Percentiles rank a stretch among this genome's conserved stretches.
Conservation (phyloP, 202 grass and related monocot genomes). For the Hordeum pubiflorum region DNA sequence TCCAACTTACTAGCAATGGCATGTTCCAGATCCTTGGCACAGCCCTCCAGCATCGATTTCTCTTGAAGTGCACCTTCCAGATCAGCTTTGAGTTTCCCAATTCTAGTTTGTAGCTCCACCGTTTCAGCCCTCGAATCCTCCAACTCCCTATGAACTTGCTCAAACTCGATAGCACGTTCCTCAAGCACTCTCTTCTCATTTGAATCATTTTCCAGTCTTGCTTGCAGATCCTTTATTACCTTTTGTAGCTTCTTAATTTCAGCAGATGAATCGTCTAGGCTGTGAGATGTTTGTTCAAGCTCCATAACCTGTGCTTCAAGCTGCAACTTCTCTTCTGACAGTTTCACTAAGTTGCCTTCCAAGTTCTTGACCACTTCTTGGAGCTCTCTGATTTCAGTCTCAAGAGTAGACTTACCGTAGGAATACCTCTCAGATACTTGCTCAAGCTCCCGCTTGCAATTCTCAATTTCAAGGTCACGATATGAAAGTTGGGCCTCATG, state of each 20-base stretch:
- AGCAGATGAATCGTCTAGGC: constrained; percentile 27
- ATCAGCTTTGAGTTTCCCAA: constrained; percentile 41
- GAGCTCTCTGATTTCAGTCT: constrained; percentile 40
- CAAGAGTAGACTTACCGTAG: constrained; percentile 52
- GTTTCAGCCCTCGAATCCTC: constrained; percentile 33
- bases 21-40: constrained; percentile 47
- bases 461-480: constrained; percentile 44
- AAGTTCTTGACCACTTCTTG: constrained; percentile 20
- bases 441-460: constrained; percentile 43
- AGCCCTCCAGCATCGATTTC: constrained; percentile 43
- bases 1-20: constrained; percentile 21
- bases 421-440: constrained; percentile 40
- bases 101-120: constrained; percentile 35
- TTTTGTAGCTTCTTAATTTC: constrained; percentile 46
- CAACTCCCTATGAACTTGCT: constrained; percentile 40
- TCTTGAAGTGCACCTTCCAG: constrained; percentile 34
- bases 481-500: constrained; percentile 39
- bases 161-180: constrained; percentile 37
- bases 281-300: constrained; percentile 33
- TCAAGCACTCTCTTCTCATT: constrained; percentile 50
- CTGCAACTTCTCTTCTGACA: constrained; percentile 31
- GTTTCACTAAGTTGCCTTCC: constrained; percentile 31
- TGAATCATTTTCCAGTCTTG: constrained; percentile 40
- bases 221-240: constrained; percentile 42
- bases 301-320: constrained; percentile 28